Conservation (phyloP, 169 alveolate species). For the Plasmodium gaboni region DNA sequence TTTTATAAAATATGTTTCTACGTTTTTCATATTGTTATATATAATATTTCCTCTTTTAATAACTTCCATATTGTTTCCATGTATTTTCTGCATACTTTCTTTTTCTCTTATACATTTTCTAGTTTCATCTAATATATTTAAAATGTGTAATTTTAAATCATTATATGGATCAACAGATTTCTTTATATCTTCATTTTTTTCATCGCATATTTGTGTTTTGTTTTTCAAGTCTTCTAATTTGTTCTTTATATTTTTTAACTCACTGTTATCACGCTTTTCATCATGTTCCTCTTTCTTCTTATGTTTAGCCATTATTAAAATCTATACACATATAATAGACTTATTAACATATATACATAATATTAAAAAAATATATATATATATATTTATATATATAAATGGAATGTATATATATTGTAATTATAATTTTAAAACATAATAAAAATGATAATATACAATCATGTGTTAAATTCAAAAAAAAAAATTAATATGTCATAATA, state of each 20-base stretch:
- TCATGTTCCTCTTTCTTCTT: conserved; percentile 10
- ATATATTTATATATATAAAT: not conserved
- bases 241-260: conserved; percentile 26
- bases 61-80: conserved; percentile 66
- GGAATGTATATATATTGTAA: too few relatives aligned
- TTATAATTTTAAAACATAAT: not conserved
- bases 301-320: conserved; percentile 15
- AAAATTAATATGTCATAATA: not conserved
- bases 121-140: conserved; percentile 58
- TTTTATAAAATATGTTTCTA: conserved; percentile 49
- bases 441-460: not conserved
- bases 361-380: not conserved
- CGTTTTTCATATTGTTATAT: conserved; percentile 57
- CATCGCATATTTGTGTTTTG: conserved; percentile 36
- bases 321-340: conserved; percentile 1
- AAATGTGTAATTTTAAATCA: conserved; percentile 57
- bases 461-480: not conserved
- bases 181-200: conserved; percentile 10
- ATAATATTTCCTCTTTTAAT: conserved; percentile 63
- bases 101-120: conserved; percentile 69
- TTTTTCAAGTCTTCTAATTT: conserved; percentile 48
- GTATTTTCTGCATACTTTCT: conserved; percentile 37
- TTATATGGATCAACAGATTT: conserved; percentile 55
- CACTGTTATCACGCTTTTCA: conserved; percentile 15
- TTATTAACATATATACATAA: not conserved